These are phyloP conservation scores for Emergomyces pasteurianus DNA, from an alignment of 2,329 filamentous ascomycete species.

Conservation along the genomic window DNA sequence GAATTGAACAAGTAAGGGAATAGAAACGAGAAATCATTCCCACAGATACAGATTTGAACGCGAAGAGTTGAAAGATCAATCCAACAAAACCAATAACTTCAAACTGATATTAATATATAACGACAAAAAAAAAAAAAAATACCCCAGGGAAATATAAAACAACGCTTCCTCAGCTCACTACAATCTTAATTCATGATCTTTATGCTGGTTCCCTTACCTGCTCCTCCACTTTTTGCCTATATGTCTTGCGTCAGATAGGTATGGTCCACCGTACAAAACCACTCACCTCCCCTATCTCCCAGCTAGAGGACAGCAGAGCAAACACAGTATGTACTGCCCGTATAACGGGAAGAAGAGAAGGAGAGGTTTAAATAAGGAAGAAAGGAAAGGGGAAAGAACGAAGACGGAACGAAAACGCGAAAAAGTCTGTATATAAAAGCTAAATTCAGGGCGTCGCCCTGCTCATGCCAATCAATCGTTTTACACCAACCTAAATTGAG, in stretches of 20 bases:
- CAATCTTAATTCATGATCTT: not conserved
- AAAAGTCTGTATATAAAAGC: not conserved
- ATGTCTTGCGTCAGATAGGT: not conserved
- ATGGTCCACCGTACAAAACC: not conserved
- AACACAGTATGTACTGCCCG: not conserved
- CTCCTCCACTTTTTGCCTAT: too few relatives aligned
- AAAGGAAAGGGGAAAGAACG: not conserved
- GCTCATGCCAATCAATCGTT: slow-evolving; percentile 68
- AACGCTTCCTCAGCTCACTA: not conserved
- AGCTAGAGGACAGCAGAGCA: not conserved
- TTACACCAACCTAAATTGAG: slow-evolving; percentile 54
- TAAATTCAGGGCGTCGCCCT: slow-evolving; percentile 51
- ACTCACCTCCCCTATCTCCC: not conserved
- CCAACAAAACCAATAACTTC: not conserved
- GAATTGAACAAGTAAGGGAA: not conserved
- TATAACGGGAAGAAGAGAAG: not conserved
- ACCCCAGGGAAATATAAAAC: not conserved
- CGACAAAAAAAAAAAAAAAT: not conserved
- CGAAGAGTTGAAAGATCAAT: not conserved
- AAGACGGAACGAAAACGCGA: not conserved
- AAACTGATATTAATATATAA: not conserved
- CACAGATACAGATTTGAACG: not conserved
- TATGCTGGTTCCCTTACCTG: not conserved
- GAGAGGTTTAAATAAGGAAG: not conserved
- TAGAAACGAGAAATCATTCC: not conserved